Evolutionary conservation across 352 stramenopile genomes (phyloP).

Genomic region (Pelagophyceae sp.): DNA sequence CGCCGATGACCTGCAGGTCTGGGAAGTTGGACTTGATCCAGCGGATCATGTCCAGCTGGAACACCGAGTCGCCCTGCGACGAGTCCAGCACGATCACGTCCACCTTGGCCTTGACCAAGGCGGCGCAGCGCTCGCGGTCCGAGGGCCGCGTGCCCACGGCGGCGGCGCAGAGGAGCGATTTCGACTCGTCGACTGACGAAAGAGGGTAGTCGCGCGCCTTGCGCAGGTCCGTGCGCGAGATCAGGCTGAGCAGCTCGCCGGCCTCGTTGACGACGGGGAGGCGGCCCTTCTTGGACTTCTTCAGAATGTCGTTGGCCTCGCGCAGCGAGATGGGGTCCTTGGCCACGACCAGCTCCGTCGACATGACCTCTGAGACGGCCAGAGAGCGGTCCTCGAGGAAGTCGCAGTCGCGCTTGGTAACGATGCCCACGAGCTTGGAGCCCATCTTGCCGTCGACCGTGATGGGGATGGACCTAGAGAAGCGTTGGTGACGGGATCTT

Average conservation of each 20-base stretch:
- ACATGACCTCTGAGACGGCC: slow-evolving; percentile 45
- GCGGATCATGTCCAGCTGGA: slow-evolving; percentile 77
- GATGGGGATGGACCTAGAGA: no score
- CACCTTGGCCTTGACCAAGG: slow-evolving; percentile 82
- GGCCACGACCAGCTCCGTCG: slow-evolving; percentile 75
- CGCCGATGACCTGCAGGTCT: slow-evolving; percentile 89
- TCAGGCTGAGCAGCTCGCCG: slow-evolving; percentile 93
- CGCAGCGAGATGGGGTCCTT: slow-evolving; percentile 83
- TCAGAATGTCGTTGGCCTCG: slow-evolving; percentile 95
- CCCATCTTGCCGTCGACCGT: slow-evolving; percentile 94
- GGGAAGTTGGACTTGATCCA: slow-evolving; percentile 85
- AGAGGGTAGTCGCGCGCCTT: slow-evolving; percentile 95
- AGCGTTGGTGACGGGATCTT: no score
- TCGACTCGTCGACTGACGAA: slow-evolving; percentile 92
- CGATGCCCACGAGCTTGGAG: slow-evolving; percentile 92
- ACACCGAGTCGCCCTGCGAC: slow-evolving; percentile 94
- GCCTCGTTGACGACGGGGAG: slow-evolving; percentile 96
- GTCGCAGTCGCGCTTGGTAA: slow-evolving; percentile 97
- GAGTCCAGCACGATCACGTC: slow-evolving; percentile 99
- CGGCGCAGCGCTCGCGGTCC: slow-evolving; percentile 82
- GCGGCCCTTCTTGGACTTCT: slow-evolving; percentile 98
- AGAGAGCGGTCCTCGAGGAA: slow-evolving; percentile 89
- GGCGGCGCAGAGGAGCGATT: slow-evolving; percentile 93
- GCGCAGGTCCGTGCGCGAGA: slow-evolving; percentile 92
- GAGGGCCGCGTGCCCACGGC: slow-evolving; percentile 94